Percentiles rank a stretch among this genome's conserved stretches.
Evolutionary conservation across 108 stramenopile genomes (phyloP).

Genomic region (Skeletonema marinoi): DNA sequence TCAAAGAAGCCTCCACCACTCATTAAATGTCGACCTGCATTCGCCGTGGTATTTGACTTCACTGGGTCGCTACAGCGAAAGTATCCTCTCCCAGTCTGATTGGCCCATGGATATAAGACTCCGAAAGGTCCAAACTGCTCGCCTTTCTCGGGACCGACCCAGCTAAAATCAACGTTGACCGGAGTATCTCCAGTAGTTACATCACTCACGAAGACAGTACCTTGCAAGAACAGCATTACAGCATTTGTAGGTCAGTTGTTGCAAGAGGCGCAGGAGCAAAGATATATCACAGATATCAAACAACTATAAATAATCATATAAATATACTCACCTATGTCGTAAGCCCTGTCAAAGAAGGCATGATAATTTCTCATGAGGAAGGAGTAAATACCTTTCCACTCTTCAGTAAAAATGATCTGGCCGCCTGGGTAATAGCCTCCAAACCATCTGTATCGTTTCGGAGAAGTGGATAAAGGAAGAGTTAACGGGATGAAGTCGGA

Average conservation of each 20-base stretch:
- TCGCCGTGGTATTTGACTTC: not conserved
- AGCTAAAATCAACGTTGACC: not conserved
- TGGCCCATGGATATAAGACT: not conserved
- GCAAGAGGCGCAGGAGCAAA: not conserved
- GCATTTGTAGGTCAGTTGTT: not conserved
- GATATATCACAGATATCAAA: not conserved
- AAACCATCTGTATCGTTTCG: not conserved
- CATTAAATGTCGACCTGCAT: not conserved
- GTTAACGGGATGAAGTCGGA: not conserved
- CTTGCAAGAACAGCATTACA: not conserved
- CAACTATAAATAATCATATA: no score
- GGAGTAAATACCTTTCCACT: not conserved
- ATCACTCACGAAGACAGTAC: not conserved
- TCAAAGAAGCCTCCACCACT: not conserved
- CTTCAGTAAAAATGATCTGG: not conserved
- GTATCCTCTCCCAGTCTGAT: not conserved
- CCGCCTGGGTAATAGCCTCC: not conserved
- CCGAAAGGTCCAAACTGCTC: not conserved
- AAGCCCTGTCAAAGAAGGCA: no score
- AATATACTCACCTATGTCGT: no score
- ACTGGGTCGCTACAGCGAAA: not conserved
- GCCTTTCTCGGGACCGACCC: not conserved
- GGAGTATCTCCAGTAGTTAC: not conserved
- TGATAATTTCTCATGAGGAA: not conserved
- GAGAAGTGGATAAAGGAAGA: not conserved